Evolutionary conservation across 2,329 filamentous ascomycete genomes (phyloP).

Genomic region (Fusarium torreyae): DNA sequence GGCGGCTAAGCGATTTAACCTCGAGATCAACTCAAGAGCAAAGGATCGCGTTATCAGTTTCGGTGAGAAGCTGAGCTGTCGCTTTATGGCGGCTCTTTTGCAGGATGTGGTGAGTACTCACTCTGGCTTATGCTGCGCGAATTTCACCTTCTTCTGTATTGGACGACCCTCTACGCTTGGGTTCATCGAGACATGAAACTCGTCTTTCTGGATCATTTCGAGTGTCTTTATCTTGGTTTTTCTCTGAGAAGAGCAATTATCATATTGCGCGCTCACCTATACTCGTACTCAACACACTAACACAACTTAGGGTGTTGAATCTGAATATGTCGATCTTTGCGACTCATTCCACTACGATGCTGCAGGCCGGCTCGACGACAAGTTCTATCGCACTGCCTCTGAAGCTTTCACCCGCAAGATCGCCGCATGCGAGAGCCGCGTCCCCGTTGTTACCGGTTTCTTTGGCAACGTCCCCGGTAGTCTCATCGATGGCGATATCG

Average conservation of each 20-base stretch:
- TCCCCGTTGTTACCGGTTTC: constrained; percentile 91
- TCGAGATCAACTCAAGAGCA: constrained; percentile 83
- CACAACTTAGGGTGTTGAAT: constrained; percentile 76
- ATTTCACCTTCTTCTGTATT: constrained; percentile 1
- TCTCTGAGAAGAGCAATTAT: background rate
- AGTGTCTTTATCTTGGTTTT: background rate
- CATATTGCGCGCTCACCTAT: background rate
- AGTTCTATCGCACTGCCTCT: constrained; percentile 79
- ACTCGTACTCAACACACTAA: constrained; percentile 46
- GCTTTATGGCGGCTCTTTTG: constrained; percentile 88
- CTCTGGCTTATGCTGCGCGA: constrained; percentile 14
- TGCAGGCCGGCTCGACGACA: constrained; percentile 72
- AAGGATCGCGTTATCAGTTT: constrained; percentile 94
- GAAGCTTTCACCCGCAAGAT: constrained; percentile 75
- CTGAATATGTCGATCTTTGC: constrained; percentile 91
- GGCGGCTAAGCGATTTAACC: constrained; percentile 75
- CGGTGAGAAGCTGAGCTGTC: constrained; percentile 95
- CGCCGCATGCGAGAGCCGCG: constrained; percentile 73
- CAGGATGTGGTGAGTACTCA: constrained; percentile 73
- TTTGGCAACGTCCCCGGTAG: constrained; percentile 95
- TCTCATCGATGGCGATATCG: constrained; percentile 88
- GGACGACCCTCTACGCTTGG: background rate
- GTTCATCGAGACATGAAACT: background rate
- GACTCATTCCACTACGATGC: constrained; percentile 81
- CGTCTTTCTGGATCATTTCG: background rate